Conservation (phyloP, 2,329 filamentous ascomycete species). For the Pestalotiopsis sp. region DNA sequence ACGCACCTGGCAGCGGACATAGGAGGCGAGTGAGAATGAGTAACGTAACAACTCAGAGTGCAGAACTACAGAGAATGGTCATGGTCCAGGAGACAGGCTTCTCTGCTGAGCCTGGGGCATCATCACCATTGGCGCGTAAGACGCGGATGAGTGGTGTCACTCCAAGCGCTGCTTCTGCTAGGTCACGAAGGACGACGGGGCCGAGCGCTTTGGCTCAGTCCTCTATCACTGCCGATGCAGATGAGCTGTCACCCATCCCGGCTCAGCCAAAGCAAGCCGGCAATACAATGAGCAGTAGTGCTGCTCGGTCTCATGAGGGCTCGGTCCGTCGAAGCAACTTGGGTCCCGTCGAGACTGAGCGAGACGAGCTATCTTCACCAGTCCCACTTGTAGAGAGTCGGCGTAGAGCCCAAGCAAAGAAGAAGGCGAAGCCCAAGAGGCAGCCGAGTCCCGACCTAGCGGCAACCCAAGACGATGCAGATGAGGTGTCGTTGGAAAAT, state of each 20-base stretch:
- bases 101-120: slow-evolving; percentile 32
- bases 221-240: slow-evolving; percentile 16
- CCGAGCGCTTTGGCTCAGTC: slow-evolving; percentile 16
- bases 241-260: slow-evolving; percentile 22
- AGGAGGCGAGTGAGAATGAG: slow-evolving; percentile 41
- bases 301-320: slow-evolving; percentile 25
- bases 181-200: slow-evolving; percentile 28
- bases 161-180: slow-evolving; percentile 25
- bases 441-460: slow-evolving; percentile 11
- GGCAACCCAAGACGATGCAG: slow-evolving; percentile 24
- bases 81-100: slow-evolving; percentile 30
- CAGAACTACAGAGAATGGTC: slow-evolving; percentile 44
- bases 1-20: slow-evolving; percentile 58
- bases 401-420: slow-evolving; percentile 12
- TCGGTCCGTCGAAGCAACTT: slow-evolving; percentile 21
- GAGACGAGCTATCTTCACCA: slow-evolving; percentile 27
- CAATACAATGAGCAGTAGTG: slow-evolving; percentile 19
- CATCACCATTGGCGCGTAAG: slow-evolving; percentile 47
- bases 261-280: slow-evolving; percentile 22
- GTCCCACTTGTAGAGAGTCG: slow-evolving; percentile 17
- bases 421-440: slow-evolving; percentile 4
- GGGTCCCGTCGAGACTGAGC: slow-evolving; percentile 13
- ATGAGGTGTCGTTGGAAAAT: slow-evolving; percentile 17
- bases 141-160: slow-evolving; percentile 35
- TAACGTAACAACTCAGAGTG: slow-evolving; percentile 39